Evolutionary conservation across 495 filamentous ascomycete genomes (phyloP), one percentile per base, ranked within the genome.

Genomic region (Apiosordaria backusii): DNA sequence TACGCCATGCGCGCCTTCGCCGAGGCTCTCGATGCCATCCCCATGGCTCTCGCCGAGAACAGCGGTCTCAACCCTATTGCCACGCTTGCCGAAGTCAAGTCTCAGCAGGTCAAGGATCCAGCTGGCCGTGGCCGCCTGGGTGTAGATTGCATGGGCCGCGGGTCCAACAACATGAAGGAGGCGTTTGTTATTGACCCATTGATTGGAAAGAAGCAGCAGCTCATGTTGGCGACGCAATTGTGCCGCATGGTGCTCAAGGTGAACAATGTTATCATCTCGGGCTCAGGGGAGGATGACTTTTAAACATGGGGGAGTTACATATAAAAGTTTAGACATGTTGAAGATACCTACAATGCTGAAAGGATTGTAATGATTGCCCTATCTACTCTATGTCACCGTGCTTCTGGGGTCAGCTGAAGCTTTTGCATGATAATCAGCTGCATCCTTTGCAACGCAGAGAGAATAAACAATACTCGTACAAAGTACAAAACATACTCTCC

Each of bases 181-280:
- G 90, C 94, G 68, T 98, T 98, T 79, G 96, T 97, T 65, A 97
- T 99, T 72, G 95, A 99, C 72, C 95, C 95, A 27, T 81, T 99
- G 65, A 98, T 99, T 74, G 93, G 93, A 66, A 99, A 99, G 85
- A 87, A 92, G 74, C 92, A 97, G 82, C 95, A 99, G 80, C 85
- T 99, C 65, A 84, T 97, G 77, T 85, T 99, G 61, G 95, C 95
- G 18, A 98, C 95, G 21, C 95, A 99, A 81, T 86, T 99, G 26
- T 98, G 96, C 83, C 89, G 95, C 64, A 99, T 99, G 95, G 95
- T 99, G 69, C 86, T 99, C 65, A 99, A 99, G 88, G 90, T 95
- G 76, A 85, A 91, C 81, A 97, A 97, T 78, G 96, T 99, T 68
- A 99, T 99, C 71, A 90, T 99, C 72, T 87, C 93, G 45, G 96